Percentiles rank a stretch among this genome's conserved stretches.
Evolutionary conservation across 495 filamentous ascomycete genomes (phyloP).

Genomic region (Penicilliopsis zonata): DNA sequence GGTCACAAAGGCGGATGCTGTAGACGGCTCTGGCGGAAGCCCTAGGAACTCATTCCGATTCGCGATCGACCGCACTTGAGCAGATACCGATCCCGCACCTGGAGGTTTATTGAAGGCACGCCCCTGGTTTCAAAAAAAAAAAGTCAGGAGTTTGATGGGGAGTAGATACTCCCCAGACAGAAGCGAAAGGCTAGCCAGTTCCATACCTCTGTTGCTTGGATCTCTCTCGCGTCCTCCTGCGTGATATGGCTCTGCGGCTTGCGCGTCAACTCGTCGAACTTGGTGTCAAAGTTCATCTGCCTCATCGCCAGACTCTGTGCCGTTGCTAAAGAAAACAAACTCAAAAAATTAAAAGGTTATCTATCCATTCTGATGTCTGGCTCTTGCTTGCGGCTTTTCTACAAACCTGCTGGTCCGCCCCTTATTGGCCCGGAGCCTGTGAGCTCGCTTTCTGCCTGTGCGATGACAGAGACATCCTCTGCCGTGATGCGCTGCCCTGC

Average conservation of each 20-base stretch:
- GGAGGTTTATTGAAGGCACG: slow-evolving; percentile 24
- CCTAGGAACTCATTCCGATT: slow-evolving; percentile 22
- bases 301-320: slow-evolving; percentile 23
- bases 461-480: slow-evolving; percentile 21
- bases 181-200: not conserved
- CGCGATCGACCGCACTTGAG: slow-evolving; percentile 23
- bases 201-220: slow-evolving; percentile 21
- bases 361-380: too few species aligned
- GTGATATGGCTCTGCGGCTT: slow-evolving; percentile 23
- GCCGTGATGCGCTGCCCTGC: slow-evolving; percentile 21
- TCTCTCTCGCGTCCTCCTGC: slow-evolving; percentile 18
- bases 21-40: slow-evolving; percentile 10
- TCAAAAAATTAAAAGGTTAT: too few species aligned
- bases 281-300: slow-evolving; percentile 27
- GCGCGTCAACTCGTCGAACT: slow-evolving; percentile 17
- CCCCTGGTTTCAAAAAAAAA: slow-evolving; percentile 9
- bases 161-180: slow-evolving; percentile 1
- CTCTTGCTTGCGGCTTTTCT: too few species aligned
- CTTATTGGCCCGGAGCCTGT: slow-evolving; percentile 39
- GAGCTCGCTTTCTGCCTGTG: slow-evolving; percentile 23
- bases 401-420: slow-evolving; percentile 40
- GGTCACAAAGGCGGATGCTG: slow-evolving; percentile 17
- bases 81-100: slow-evolving; percentile 16
- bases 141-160: not conserved
- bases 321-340: slow-evolving; percentile 10